Evolutionary conservation across 2,329 filamentous ascomycete species (phyloP), one percentile per base, ranked within the genome.

Genomic region (Penicillium sclerotigenum): DNA sequence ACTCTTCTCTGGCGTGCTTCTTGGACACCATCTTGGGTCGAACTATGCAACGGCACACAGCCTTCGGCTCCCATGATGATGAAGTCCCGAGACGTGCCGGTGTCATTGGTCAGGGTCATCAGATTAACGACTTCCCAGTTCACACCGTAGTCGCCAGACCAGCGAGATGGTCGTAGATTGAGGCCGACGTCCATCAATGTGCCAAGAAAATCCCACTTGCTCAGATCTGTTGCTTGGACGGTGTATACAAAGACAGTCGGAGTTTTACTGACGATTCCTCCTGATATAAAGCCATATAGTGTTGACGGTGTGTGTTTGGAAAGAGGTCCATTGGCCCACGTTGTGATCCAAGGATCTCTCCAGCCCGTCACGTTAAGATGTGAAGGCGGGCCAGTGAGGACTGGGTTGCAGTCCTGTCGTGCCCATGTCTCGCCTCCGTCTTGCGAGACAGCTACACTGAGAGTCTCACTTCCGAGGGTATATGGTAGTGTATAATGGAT

Each of bases 81-180:
- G 48, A 81, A 78, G 31, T 79, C 69, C 37, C 63, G 66, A 11
- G 67, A 67, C 1, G 53, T 56, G 3, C 61, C 42, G 9, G 29
- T 60, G 1, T 68, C 62, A 16, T 77, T 72, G 1, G 54, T 61
- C 16, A 81, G 66, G 0, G 75, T 77, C 59, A 77, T 66, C 43
- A 81, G 74, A 59, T 79, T 81, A 22, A 73, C 75, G 10, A 78
- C 77, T 59, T 82, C 80, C 79, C 79, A 81, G 49, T 83, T 83
- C 10, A 76, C 69, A 0, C 80, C 80, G 11, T 80, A 70, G 42
- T 82, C 78, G 3, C 80, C 78, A 0, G 74, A 76, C 79, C 80
- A 82, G 45, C 70, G 67, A 0, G 77, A 77, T 0, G 73, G 65
- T 6, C 66, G 66, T 28, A 73, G 70, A 24, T 76, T 76, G 9